Percentiles rank a stretch among this genome's conserved stretches.
These are phyloP conservation scores for Cymbopogon flexuosus DNA, from an alignment of 202 grass and related monocot genomes.

Conservation along the genomic window DNA sequence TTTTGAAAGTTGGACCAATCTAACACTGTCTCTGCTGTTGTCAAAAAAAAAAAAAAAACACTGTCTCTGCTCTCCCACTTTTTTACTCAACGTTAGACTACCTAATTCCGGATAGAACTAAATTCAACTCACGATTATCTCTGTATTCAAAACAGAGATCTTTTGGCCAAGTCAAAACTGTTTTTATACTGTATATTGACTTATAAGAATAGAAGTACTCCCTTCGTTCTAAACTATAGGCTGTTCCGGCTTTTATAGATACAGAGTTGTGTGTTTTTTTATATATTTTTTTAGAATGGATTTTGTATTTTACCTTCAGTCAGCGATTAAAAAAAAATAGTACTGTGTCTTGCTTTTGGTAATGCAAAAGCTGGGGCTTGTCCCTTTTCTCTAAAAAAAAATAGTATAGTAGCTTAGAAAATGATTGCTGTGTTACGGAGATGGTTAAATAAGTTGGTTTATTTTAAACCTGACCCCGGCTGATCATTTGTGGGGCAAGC, in stretches of 20 bases:
- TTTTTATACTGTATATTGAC: not conserved
- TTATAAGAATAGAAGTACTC: too few relatives aligned
- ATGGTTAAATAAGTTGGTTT: not conserved
- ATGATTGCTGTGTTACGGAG: not conserved
- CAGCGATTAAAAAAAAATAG: not conserved
- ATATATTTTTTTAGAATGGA: too few relatives aligned
- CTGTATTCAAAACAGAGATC: not conserved
- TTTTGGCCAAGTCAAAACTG: not conserved
- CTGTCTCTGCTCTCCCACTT: not conserved
- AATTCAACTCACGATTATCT: constrained; percentile 2
- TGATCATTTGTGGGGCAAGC: not conserved
- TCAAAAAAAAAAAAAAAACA: too few relatives aligned
- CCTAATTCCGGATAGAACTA: not conserved
- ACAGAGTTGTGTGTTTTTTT: too few relatives aligned
- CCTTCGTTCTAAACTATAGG: too few relatives aligned
- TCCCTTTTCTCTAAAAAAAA: too few relatives aligned
- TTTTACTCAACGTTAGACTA: constrained; percentile 4
- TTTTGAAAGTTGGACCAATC: constrained; percentile 33
- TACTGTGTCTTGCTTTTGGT: too few relatives aligned
- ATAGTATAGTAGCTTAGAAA: not conserved
- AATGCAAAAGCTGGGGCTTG: too few relatives aligned
- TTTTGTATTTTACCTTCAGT: too few relatives aligned
- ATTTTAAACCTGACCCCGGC: not conserved
- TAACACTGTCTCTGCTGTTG: not conserved
- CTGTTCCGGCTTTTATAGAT: too few relatives aligned